Evolutionary conservation across 1,139 yeast genomes (phyloP), one percentile per base, ranked within the genome.

Genomic region (Candida tetrigidarum): DNA sequence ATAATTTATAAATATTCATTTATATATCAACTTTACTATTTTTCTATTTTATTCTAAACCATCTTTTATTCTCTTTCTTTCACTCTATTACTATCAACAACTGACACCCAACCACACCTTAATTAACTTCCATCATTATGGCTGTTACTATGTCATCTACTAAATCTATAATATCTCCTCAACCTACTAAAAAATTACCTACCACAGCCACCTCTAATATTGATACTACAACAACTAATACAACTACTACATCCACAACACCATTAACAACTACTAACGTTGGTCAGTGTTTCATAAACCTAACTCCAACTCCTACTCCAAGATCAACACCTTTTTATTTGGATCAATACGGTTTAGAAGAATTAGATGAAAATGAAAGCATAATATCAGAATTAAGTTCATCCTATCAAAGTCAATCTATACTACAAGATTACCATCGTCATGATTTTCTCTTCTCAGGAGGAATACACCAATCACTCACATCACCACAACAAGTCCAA

Each of bases 361-460:
- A 49, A 35, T n/a, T 26, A 3, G 52, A 49, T 29, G 52, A 49
- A 34, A 42, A 37, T 11, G 50, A 42, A 43, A 42, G 47, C 25
- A 49, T 49, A 15, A 27, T 43, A 22, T 49, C 52, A 0, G 52
- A 49, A 18, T 42, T 42, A 15, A 38, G 42, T 28, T 43, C 45
- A 18, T 18, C 47, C 7, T 27, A 44, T 5, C 26, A 27, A 12
- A 30, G 32, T 12, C 40, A 37, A 37, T 37, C 26, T 7, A 19
- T 37, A 12, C 40, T 27, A 12, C 15, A 28, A 9, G 26, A 10
- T 14, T 32, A 32, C 10, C 25, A 32, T n/a, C 42, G 9, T n/a
- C 42, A 19, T 28, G 28, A 32, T 23, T 19, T 27, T 15, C n/a
- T 27, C 19, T 27, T 20, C 8, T 8, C 8, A 4, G 34, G n/a